Percentiles rank a stretch among this genome's conserved stretches.
These are phyloP conservation scores for Lipomyces starkeyi DNA, from an alignment of 805 yeast genomes.

Conservation along the genomic window DNA sequence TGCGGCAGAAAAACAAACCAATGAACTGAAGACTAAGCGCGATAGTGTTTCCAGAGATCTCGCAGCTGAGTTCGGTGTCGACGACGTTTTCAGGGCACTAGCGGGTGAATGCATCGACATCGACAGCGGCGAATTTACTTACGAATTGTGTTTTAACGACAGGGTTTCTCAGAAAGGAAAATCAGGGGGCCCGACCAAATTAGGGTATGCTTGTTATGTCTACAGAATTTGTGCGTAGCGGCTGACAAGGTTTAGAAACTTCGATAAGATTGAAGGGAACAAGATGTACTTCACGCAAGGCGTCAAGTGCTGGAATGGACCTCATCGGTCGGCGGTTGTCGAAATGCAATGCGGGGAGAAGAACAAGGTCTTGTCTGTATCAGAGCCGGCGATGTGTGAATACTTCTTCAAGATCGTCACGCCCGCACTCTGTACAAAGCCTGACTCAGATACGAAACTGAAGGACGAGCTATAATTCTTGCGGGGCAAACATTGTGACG, in stretches of 20 bases:
- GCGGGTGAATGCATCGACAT: conserved; percentile 55
- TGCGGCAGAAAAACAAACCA: conserved; percentile 12
- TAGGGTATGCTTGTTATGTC: conserved; percentile 52
- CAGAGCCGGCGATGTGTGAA: conserved; percentile 89
- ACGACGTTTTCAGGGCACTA: conserved; percentile 67
- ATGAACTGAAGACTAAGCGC: conserved; percentile 35
- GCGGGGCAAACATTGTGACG: not conserved
- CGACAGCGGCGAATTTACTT: conserved; percentile 72
- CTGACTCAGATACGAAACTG: conserved; percentile 12
- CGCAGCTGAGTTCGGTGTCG: conserved; percentile 56
- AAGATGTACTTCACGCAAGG: conserved; percentile 62
- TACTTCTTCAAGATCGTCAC: conserved; percentile 57
- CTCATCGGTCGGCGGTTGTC: conserved; percentile 71
- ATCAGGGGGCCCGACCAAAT: conserved; percentile 50
- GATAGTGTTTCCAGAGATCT: conserved; percentile 38
- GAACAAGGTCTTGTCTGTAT: conserved; percentile 63
- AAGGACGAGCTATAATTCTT: conserved; percentile 37
- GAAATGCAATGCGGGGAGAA: conserved; percentile 69
- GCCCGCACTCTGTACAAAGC: conserved; percentile 44
- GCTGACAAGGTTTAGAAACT: conserved; percentile 17
- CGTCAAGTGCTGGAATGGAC: conserved; percentile 93
- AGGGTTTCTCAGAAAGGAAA: conserved; percentile 61
- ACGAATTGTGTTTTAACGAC: conserved; percentile 65
- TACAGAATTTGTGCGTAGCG: not conserved
- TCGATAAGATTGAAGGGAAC: conserved; percentile 43